A percentile compares a stretch with the other conserved stretches of the same genome.
phyloP scores from a whole-genome alignment of 495 filamentous ascomycete genomes.

The Amniculicola lignicola region DNA sequence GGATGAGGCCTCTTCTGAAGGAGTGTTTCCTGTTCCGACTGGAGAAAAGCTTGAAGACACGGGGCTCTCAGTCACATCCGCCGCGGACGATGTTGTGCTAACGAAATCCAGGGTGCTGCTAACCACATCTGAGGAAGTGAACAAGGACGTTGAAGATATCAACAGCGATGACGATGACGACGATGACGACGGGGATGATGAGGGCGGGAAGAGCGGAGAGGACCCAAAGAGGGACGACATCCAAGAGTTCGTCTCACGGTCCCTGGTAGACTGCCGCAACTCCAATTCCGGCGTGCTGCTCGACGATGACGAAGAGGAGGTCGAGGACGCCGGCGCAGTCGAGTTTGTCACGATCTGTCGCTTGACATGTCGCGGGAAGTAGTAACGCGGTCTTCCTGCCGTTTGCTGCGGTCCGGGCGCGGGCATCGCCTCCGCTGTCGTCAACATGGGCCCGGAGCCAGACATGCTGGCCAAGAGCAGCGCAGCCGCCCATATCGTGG shows the following conservation, averaged over 20 bases:
- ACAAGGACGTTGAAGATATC: not conserved
- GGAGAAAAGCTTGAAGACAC: not conserved
- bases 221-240: slow-evolving; percentile 13
- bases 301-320: slow-evolving; percentile 14
- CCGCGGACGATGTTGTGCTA: slow-evolving; percentile 15
- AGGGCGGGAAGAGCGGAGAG: slow-evolving; percentile 3
- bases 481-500: slow-evolving; percentile 42
- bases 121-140: not conserved
- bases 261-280: slow-evolving; percentile 12
- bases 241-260: slow-evolving; percentile 2
- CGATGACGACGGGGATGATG: slow-evolving; percentile 5
- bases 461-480: slow-evolving; percentile 38
- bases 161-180: not conserved
- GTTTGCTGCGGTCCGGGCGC: slow-evolving; percentile 41
- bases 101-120: not conserved
- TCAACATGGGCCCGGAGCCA: slow-evolving; percentile 37
- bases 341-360: slow-evolving; percentile 40
- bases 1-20: not conserved
- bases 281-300: slow-evolving; percentile 15
- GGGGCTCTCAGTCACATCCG: slow-evolving; percentile 8
- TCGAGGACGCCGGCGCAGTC: slow-evolving; percentile 34
- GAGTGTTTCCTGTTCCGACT: slow-evolving; percentile 15
- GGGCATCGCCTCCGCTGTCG: slow-evolving; percentile 43
- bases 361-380: slow-evolving; percentile 50
- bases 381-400: slow-evolving; percentile 45